Evolutionary conservation across 345 rosid genomes (phyloP).

Genomic region (Salix suchowensis): DNA sequence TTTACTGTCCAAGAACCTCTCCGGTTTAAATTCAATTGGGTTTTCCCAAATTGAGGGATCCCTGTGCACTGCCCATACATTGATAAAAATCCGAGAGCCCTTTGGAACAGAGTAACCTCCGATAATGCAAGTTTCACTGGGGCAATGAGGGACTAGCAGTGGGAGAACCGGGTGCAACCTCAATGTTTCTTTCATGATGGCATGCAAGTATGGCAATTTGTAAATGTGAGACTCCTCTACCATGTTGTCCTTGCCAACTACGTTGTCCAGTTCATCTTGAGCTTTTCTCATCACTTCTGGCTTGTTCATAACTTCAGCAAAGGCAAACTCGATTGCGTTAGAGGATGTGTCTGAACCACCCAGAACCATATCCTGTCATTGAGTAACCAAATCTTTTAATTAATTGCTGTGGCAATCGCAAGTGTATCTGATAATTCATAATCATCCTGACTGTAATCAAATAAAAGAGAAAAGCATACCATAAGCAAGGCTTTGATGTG

Average conservation of each 20-base stretch:
- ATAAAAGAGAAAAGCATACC: constrained; percentile 22
- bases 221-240: constrained; percentile 51
- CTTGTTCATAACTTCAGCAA: constrained; percentile 53
- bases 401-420: background rate
- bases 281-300: constrained; percentile 38
- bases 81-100: constrained; percentile 45
- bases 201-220: constrained; percentile 37
- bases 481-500: constrained; percentile 50
- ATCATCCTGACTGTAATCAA: background rate
- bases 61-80: constrained; percentile 55
- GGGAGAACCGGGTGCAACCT: constrained; percentile 55
- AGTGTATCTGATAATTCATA: background rate
- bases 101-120: constrained; percentile 46
- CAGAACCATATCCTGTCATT: constrained; percentile 49
- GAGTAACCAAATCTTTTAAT: background rate
- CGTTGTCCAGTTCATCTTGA: constrained; percentile 46
- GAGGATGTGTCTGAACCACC: constrained; percentile 58
- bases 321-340: constrained; percentile 44
- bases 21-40: constrained; percentile 45
- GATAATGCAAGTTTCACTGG: constrained; percentile 23
- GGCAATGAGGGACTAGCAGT: constrained; percentile 51
- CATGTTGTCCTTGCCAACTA: constrained; percentile 38
- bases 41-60: constrained; percentile 51
- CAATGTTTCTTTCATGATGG: constrained; percentile 51
- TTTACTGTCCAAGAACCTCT: constrained; percentile 38